These are phyloP conservation scores for Tephrocybe sp. DNA, from an alignment of 768 basidiomycete species.

Conservation along the genomic window DNA sequence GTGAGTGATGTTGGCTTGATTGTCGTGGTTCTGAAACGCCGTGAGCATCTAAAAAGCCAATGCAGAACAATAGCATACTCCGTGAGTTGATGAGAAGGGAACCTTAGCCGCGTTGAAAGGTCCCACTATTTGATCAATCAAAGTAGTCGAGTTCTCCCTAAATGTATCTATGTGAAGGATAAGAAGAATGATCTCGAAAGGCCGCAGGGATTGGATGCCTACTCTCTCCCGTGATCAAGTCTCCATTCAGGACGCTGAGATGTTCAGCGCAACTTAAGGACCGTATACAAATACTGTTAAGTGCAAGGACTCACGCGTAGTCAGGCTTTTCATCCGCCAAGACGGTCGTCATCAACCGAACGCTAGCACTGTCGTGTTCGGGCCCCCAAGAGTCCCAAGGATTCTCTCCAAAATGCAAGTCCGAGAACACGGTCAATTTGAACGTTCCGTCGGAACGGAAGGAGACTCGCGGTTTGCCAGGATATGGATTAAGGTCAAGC, in stretches of 20 bases:
- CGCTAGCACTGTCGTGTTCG: slow-evolving; percentile 63
- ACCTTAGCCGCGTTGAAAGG: slow-evolving; percentile 56
- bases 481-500: slow-evolving; percentile 34
- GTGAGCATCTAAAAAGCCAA: neutral
- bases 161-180: slow-evolving; percentile 48
- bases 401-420: slow-evolving; percentile 75
- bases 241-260: slow-evolving; percentile 65
- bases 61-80: slow-evolving; percentile 40
- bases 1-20: slow-evolving; percentile 70
- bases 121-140: slow-evolving; percentile 61
- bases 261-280: no score
- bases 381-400: slow-evolving; percentile 70
- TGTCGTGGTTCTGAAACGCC: slow-evolving; percentile 65
- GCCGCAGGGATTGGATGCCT: slow-evolving; percentile 14
- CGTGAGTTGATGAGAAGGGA: slow-evolving; percentile 68
- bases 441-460: slow-evolving; percentile 62
- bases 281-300: no score
- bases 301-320: slow-evolving; percentile 66
- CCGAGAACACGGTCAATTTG: slow-evolving; percentile 73
- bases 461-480: slow-evolving; percentile 41
- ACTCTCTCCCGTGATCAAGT: slow-evolving; percentile 74
- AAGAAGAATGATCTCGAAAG: neutral
- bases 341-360: slow-evolving; percentile 53
- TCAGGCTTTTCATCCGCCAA: slow-evolving; percentile 60
- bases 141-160: slow-evolving; percentile 60